Conservation (phyloP, 2,329 filamentous ascomycete species). For the Pseudocercospora fijiensis region DNA sequence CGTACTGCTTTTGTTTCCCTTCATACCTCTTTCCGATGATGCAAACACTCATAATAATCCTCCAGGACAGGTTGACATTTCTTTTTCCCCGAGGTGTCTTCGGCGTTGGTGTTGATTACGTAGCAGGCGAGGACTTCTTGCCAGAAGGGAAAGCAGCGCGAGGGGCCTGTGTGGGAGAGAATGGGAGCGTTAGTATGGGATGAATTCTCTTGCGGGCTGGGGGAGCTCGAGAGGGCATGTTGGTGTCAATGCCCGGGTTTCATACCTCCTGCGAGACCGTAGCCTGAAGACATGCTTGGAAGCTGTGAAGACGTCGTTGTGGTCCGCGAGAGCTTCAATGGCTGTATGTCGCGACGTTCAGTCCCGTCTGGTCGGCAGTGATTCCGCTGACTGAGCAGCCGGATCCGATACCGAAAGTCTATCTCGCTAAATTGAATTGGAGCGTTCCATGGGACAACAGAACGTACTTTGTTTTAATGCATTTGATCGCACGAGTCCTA, state of each 20-base stretch:
- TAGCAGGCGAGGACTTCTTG: constrained; percentile 99
- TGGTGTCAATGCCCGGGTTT: too few relatives aligned
- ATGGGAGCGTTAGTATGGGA: not conserved
- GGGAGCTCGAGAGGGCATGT: not conserved
- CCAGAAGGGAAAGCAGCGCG: constrained; percentile 98
- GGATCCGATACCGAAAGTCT: not conserved
- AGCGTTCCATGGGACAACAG: not conserved
- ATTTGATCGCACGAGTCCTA: not conserved
- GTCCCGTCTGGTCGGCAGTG: not conserved
- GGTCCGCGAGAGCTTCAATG: constrained; percentile 6
- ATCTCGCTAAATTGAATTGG: not conserved
- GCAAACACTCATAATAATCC: constrained; percentile 98
- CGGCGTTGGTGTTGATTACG: constrained; percentile 81
- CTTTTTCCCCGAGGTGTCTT: constrained; percentile 77
- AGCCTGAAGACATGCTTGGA: constrained; percentile 72
- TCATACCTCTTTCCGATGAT: constrained; percentile 96
- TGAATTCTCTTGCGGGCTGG: not conserved
- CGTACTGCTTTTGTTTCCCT: not conserved
- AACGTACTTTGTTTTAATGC: not conserved
- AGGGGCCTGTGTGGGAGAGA: constrained; percentile 53
- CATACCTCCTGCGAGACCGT: constrained; percentile 76
- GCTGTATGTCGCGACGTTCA: not conserved
- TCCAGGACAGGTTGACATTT: constrained; percentile 84
- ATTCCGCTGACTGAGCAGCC: not conserved
- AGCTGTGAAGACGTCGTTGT: constrained; percentile 6